A percentile compares a stretch with the other conserved stretches of the same genome.
These are phyloP conservation scores for Podaxis sp. DNA, from an alignment of 768 basidiomycete genomes.

Conservation along the genomic window DNA sequence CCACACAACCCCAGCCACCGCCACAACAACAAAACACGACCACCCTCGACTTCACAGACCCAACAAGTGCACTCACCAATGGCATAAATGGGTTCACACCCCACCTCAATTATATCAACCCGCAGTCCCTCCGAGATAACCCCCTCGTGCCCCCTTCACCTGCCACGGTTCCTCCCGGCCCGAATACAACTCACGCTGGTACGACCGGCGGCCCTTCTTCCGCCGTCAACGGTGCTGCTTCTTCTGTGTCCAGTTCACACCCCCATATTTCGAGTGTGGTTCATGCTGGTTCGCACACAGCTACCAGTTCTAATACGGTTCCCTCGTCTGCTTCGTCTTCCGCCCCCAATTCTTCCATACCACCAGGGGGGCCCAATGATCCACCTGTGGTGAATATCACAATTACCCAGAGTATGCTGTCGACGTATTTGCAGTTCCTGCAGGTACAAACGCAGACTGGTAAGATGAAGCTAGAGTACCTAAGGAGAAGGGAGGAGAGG, in stretches of 20 bases:
- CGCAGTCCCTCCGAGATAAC: conserved; percentile 34
- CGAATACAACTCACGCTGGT: conserved; percentile 6
- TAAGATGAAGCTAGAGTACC: conserved; percentile 65
- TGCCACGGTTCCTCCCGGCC: conserved; percentile 18
- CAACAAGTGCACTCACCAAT: conserved; percentile 22
- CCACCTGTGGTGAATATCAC: conserved; percentile 33
- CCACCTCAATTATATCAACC: conserved; percentile 33
- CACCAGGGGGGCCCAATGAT: conserved; percentile 14
- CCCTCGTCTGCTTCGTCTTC: conserved; percentile 11
- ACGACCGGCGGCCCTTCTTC: conserved; percentile 4
- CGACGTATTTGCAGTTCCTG: conserved; percentile 54
- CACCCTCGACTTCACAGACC: conserved; percentile 31
- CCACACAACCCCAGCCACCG: conserved; percentile 3
- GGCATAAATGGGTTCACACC: conserved; percentile 23
- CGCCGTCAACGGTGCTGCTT: conserved; percentile 4
- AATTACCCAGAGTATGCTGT: conserved; percentile 53
- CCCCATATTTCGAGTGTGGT: conserved; percentile 4
- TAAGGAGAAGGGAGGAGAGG: conserved; percentile 65
- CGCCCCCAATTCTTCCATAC: conserved; percentile 10
- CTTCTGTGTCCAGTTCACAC: conserved; percentile 2
- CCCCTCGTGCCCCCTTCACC: conserved; percentile 21
- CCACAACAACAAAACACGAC: conserved; percentile 16
- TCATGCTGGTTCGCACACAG: conserved; percentile 10
- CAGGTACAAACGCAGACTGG: conserved; percentile 66
- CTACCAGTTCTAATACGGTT: conserved; percentile 12